Evolutionary conservation across 1,139 yeast genomes (phyloP).

Genomic region (Geotrichum histeridarum): DNA sequence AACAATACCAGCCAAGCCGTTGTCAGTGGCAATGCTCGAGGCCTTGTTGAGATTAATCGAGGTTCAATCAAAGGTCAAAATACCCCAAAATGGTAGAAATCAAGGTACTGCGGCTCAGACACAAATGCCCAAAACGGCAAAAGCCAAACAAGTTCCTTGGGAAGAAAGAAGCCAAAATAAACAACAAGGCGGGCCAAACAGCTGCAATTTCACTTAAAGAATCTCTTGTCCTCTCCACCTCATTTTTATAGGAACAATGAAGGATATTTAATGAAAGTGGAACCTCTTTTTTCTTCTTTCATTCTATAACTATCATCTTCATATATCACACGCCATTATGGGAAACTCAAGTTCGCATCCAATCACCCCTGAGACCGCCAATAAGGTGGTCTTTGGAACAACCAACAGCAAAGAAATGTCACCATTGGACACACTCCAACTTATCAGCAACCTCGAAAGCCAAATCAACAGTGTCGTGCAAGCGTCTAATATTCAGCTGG

Average conservation of each 20-base stretch:
- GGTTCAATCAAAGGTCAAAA: too few species aligned
- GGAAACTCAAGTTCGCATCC: conserved; percentile 13
- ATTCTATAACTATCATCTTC: not conserved
- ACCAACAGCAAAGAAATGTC: conserved; percentile 2
- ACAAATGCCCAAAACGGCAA: not conserved
- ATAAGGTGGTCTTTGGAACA: conserved; percentile 9
- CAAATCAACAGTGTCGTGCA: conserved; percentile 8
- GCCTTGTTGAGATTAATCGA: too few species aligned
- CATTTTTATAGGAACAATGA: not conserved
- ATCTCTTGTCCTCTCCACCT: not conserved
- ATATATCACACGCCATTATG: not conserved
- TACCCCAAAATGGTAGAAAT: too few species aligned
- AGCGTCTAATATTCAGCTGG: conserved; percentile 8
- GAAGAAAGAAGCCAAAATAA: not conserved
- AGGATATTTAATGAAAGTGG: too few species aligned
- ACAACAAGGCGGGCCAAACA: conserved; percentile 3
- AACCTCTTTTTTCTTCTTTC: not conserved
- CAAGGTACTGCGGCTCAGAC: not conserved
- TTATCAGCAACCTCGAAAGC: conserved; percentile 10
- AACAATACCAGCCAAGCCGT: too few species aligned
- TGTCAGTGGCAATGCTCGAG: too few species aligned
- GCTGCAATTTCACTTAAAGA: too few species aligned
- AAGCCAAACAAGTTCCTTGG: not conserved
- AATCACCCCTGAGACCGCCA: conserved; percentile 12
- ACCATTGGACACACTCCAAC: conserved; percentile 9